Evolutionary conservation across 371 early-diverging fungal species (phyloP), one percentile per base, ranked within the genome.

Genomic region (Agmasoma carcini): DNA sequence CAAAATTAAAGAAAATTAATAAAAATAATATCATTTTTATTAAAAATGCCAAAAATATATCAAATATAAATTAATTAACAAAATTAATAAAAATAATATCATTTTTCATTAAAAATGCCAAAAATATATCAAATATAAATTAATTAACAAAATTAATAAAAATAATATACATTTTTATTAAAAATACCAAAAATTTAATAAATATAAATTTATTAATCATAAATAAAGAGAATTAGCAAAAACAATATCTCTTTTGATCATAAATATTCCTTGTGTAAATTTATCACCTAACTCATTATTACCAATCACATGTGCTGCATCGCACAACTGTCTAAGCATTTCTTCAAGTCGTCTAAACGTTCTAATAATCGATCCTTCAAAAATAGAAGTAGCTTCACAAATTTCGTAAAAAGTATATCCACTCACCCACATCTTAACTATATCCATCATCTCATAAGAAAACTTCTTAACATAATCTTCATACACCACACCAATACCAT

Each of bases 171-270:
- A n/a, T n/a, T n/a, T n/a, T n/a, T n/a, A n/a, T n/a, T n/a, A n/a
- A n/a, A n/a, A n/a, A n/a, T 12, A 20, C 11, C 6, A 20, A 50
- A 50, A 12, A 17, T 26, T 22, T 52, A 4, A 14, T 23, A 23
- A 38, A 23, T 22, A 19, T 26, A 25, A 7, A 34, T 15, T 20
- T 59, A 26, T 14, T 59, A 48, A 30, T 50, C 82, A 91, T 61
- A 91, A 76, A 67, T 92, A 96, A 61, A 96, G 79, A 15, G 87
- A 87, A 23, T 85, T 85, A 7, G 94, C 90, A 79, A 96, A 98
- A 33, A 96, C 86, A 75, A 96, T 95, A 65, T 94, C 97, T 69
- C 99, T 80, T 77, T 93, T 93, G 68, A 95, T 88, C 73, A 84
- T 81, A 59, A 76, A 80, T 59, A 90, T 90, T 2, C 90, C 90